Evolutionary conservation across 148 eudicot species (phyloP), one percentile per base, ranked within the genome.

Genomic region (Spergularia marina): DNA sequence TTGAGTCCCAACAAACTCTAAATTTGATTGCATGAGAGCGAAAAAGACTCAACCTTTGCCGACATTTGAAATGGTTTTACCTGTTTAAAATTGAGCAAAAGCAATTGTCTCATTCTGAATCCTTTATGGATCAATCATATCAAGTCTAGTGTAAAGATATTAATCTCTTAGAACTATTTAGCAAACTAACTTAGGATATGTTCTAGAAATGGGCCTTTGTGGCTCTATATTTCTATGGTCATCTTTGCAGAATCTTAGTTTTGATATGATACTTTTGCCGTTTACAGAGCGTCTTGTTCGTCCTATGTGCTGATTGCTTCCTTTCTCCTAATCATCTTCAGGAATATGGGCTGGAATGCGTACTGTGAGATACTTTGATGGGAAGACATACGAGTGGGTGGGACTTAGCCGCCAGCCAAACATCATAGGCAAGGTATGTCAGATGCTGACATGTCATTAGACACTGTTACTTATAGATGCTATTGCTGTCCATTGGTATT

Each of bases 291-390:
- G 39, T 77, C 15, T 12, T 54, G 53, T 49, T 73, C 12, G 23
- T 14, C 54, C 60, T 9, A 53, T 57, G 20, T 70, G 41, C 53
- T 62, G 62, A 14, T 68, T 60, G 53, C 54, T 68, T 23, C 21
- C 39, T 75, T 34, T 41, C 62, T 66, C 14, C 34, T 30, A 65
- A 65, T 30, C 41, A 51, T n/a, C 60, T 36, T 68, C 84, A 94
- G 98, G 98, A 74, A 95, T 95, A 53, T 95, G 97, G 97, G 96
- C 99, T 21, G 99, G 99, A 74, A 95, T 95, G 99, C 85, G 89
- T 44, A 92, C 99, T 72, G 99, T 95, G 64, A 83, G 97, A 73
- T 89, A 95, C 74, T 95, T 95, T 75, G 99, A 95, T 83, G 99
- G 97, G 23, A 92, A 80, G 84, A 95, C 99, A 39, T 95, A 95